Evolutionary conservation across 441 rosid genomes (phyloP).

Genomic region (Pelargonium cotyledonis): DNA sequence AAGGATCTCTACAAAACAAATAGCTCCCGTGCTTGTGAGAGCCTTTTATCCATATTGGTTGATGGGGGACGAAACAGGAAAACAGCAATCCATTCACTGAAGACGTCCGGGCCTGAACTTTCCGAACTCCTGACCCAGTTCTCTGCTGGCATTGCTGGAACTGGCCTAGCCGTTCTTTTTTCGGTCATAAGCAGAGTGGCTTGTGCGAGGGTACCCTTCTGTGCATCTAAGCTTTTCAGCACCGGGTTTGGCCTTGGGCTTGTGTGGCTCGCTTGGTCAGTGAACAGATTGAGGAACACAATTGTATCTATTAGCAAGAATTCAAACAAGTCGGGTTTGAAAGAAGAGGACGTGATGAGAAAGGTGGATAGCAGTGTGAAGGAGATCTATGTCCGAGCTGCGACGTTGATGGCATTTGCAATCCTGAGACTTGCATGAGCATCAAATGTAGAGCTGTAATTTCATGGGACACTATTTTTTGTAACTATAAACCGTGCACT

Average conservation of each 20-base stretch:
- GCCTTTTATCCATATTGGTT: conserved; percentile 68
- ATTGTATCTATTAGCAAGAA: conserved; percentile 42
- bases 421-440: conserved; percentile 53
- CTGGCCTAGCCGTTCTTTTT: conserved; percentile 77
- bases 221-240: conserved; percentile 52
- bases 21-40: conserved; percentile 75
- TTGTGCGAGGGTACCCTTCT: conserved; percentile 49
- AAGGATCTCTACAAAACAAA: conserved; percentile 60
- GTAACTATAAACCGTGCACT: not conserved
- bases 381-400: conserved; percentile 69
- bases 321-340: conserved; percentile 37
- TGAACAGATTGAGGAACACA: conserved; percentile 55
- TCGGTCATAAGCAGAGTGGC: conserved; percentile 53
- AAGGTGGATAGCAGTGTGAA: conserved; percentile 55
- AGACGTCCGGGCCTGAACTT: conserved; percentile 76
- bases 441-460: not conserved
- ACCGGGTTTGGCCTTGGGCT: conserved; percentile 71
- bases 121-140: conserved; percentile 66
- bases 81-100: conserved; percentile 49
- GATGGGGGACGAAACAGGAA: conserved; percentile 43
- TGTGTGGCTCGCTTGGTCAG: conserved; percentile 78
- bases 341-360: conserved; percentile 52
- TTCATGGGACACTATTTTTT: not conserved
- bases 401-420: conserved; percentile 50
- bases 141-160: conserved; percentile 74